A percentile compares a stretch with the other conserved stretches of the same genome.
phyloP scores from a whole-genome alignment of 768 basidiomycete species.

The Xerocomellus chrysenteron region DNA sequence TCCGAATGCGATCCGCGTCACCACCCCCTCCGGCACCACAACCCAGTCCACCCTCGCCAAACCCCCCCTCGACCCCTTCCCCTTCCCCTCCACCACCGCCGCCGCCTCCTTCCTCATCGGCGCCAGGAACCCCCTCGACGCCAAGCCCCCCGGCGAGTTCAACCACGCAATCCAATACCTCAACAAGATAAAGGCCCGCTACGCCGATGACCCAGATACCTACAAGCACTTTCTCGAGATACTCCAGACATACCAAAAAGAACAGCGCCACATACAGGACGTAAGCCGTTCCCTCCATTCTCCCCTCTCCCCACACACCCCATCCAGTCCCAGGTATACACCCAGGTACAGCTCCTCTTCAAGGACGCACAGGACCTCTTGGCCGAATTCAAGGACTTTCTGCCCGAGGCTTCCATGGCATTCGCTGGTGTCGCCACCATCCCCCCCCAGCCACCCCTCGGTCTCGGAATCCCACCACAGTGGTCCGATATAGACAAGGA shows the following conservation, averaged over 20 bases:
- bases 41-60: conserved; percentile 49
- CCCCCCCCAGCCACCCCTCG: conserved; percentile 47
- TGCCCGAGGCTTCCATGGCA: conserved; percentile 61
- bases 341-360: conserved; percentile 78
- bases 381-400: conserved; percentile 78
- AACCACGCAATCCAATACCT: conserved; percentile 96
- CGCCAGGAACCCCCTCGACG: conserved; percentile 48
- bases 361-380: conserved; percentile 79
- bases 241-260: conserved; percentile 83
- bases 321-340: conserved; percentile 67
- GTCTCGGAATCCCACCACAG: conserved; percentile 32
- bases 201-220: conserved; percentile 83
- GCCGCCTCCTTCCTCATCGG: conserved; percentile 67
- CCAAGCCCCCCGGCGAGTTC: conserved; percentile 67
- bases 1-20: conserved; percentile 75
- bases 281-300: conserved; percentile 42
- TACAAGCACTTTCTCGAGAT: conserved; percentile 91
- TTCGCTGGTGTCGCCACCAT: conserved; percentile 45
- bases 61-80: conserved; percentile 28
- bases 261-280: conserved; percentile 69
- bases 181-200: conserved; percentile 97
- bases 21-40: conserved; percentile 72
- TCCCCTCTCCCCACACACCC: conserved; percentile 2
- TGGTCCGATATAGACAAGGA: conserved; percentile 44
- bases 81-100: conserved; percentile 42